These are phyloP conservation scores for Cymbopogon citratus DNA, from an alignment of 176 grass and related monocot genomes.

Conservation along the genomic window DNA sequence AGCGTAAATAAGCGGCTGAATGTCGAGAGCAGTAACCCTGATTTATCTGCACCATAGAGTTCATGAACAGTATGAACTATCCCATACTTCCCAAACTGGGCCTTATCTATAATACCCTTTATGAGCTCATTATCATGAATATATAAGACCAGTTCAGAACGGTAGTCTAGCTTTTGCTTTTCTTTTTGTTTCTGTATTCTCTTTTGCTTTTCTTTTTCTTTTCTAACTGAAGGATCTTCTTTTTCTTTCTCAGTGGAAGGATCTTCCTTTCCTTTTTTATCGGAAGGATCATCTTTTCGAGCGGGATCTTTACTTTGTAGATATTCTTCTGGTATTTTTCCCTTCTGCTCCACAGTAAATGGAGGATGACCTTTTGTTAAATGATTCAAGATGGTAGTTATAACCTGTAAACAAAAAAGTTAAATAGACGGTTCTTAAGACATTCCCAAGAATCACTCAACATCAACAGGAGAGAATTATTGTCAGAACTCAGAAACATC, in stretches of 20 bases:
- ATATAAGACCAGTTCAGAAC: conserved; percentile 35
- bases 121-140: conserved; percentile 70
- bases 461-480: background rate
- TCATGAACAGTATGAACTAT: conserved; percentile 93
- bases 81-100: conserved; percentile 71
- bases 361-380: conserved; percentile 69
- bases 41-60: conserved; percentile 73
- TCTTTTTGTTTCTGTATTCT: background rate
- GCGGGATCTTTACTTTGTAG: background rate
- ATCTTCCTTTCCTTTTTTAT: background rate
- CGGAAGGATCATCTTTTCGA: background rate
- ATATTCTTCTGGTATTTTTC: conserved; percentile 66
- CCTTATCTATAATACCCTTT: conserved; percentile 92
- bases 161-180: background rate
- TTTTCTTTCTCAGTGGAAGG: background rate
- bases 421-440: background rate
- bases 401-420: conserved; percentile 52
- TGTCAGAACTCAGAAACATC: conserved; percentile 17
- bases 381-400: conserved; percentile 85
- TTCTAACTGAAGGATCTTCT: background rate
- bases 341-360: conserved; percentile 64
- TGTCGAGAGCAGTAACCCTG: conserved; percentile 72
- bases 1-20: conserved; percentile 94
- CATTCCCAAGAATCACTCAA: background rate
- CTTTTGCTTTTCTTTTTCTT: background rate